phyloP scores from a whole-genome alignment of 1,139 yeast species.

The Yamadazyma friedrichii region DNA sequence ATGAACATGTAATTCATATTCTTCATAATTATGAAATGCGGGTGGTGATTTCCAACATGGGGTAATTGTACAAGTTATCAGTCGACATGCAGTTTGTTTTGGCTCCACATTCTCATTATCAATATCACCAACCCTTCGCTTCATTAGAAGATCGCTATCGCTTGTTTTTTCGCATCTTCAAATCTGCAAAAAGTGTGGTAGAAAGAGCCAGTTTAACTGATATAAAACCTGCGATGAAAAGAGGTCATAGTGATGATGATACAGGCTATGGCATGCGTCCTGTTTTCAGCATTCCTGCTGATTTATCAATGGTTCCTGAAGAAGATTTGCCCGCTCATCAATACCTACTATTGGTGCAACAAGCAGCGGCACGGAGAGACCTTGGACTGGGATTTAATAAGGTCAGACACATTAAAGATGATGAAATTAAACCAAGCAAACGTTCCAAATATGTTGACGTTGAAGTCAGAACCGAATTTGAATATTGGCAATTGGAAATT shows the following conservation, averaged over 20 bases:
- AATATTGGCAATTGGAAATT: constrained; percentile 7
- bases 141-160: constrained; percentile 4
- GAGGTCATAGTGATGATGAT: neutral
- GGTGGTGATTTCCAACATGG: constrained; percentile 1
- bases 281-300: neutral
- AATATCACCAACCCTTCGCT: constrained; percentile 13
- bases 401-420: too few relatives aligned
- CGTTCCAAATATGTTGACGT: neutral
- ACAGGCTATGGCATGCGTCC: neutral
- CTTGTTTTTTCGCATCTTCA: constrained; percentile 6
- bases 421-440: too few relatives aligned
- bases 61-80: constrained; percentile 1
- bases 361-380: constrained; percentile 1
- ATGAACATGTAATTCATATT: constrained; percentile 32
- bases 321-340: constrained; percentile 3
- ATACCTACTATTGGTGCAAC: constrained; percentile 4
- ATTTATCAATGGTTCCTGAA: neutral
- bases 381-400: neutral
- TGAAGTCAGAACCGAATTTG: neutral
- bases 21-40: constrained; percentile 11
- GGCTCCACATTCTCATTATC: neutral
- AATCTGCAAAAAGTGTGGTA: too few relatives aligned
- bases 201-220: too few relatives aligned
- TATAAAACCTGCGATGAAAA: neutral
- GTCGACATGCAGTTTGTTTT: neutral